Evolutionary conservation across 768 basidiomycete genomes (phyloP), one percentile per base, ranked within the genome.

Genomic region (Coprinopsis sp.): DNA sequence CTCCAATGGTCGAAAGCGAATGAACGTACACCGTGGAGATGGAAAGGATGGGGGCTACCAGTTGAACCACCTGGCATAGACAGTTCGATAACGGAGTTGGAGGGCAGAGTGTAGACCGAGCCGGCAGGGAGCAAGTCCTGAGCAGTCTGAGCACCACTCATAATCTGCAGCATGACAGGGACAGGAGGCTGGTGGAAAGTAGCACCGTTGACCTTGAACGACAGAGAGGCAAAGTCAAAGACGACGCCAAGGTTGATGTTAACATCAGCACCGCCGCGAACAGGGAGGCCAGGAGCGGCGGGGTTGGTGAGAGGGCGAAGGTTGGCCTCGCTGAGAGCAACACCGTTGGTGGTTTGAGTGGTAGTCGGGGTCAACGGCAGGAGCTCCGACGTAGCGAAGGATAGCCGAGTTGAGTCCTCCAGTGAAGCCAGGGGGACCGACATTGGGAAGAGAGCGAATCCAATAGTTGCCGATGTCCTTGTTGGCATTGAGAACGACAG

Each of bases 341-440:
- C 65, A 0, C 24, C 47, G 14, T 38, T 58, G 10, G 46, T 21
- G 1, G 62, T 54, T 4, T 65, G 59, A 2, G 44, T 59, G 1
- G 69, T 69, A 0, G 64, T 68, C 1, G 78, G n/a, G 77, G 27
- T 77, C 65, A 1, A 44, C 51, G 13, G 36, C 44, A 1, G 64
- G 51, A 0, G 74, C 77, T 14, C 74, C 74, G 7, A 33, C 46
- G 55, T 81, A 81, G 11, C 73, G 69, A 7, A 79, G 59, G 37
- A 79, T 77, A 1, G 76, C 81, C 12, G 73, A 77, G 57, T 77
- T 81, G 18, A 74, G 51, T 14, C 77, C 77, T 10, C 57, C 55
- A 10, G 29, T 16, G 33, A 51, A 36, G 22, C 29, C n/a, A 6
- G 16, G 23, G 19, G 18, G 22, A 7, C 46, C 49, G 11, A 50